These are phyloP conservation scores for Chlorella sp. DNA, from an alignment of 139 green algal species.

Conservation along the genomic window DNA sequence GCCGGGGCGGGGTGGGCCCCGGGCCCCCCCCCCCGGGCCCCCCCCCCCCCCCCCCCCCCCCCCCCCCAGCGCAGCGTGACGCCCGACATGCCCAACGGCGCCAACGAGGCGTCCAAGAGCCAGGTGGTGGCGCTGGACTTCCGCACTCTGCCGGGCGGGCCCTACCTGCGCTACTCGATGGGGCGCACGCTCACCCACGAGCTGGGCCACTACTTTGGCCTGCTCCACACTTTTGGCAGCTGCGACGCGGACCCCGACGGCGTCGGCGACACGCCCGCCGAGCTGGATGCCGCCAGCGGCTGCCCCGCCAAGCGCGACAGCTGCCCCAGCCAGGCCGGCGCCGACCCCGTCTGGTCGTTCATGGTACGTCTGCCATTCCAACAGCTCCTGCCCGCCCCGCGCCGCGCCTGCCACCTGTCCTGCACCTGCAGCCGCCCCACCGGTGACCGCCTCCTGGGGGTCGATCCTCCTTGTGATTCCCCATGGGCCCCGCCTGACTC, in stretches of 20 bases:
- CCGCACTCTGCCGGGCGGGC: conserved; percentile 10
- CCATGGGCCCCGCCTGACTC: not conserved
- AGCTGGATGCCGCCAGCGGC: not conserved
- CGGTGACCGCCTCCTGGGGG: not conserved
- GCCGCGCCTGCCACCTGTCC: too few species aligned
- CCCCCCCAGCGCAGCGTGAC: too few species aligned
- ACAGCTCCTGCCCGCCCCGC: too few species aligned
- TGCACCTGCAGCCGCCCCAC: not conserved
- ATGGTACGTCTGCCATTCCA: too few species aligned
- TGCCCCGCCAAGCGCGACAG: not conserved
- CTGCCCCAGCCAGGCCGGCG: conserved; percentile 2
- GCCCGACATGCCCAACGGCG: too few species aligned
- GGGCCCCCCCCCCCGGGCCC: not conserved
- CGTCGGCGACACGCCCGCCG: not conserved
- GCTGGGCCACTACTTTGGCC: conserved; percentile 8
- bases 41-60: not conserved
- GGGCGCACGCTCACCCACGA: conserved; percentile 14
- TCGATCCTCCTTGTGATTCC: not conserved
- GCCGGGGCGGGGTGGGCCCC: too few species aligned
- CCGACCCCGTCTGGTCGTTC: not conserved
- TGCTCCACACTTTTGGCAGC: conserved; percentile 7
- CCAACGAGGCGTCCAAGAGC: not conserved
- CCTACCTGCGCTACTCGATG: not conserved
- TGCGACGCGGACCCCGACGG: not conserved
- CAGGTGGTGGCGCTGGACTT: conserved; percentile 12